These are phyloP conservation scores for Penstemon barbatus DNA, from an alignment of 257 asterid species.

Conservation along the genomic window DNA sequence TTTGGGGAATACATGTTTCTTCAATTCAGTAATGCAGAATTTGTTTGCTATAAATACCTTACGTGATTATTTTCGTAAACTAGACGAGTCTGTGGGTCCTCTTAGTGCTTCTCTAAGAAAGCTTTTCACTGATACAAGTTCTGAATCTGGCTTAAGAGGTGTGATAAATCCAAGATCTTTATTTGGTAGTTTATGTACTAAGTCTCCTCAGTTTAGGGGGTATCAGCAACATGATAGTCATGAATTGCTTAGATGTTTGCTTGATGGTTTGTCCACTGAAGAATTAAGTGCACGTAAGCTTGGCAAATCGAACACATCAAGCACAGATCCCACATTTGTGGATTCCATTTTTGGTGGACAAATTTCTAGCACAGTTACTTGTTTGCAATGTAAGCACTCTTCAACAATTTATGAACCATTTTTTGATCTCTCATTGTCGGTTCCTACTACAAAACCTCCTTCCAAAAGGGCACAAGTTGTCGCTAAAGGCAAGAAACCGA, in stretches of 20 bases:
- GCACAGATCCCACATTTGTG: slow-evolving; percentile 51
- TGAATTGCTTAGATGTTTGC: slow-evolving; percentile 83
- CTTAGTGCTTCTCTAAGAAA: slow-evolving; percentile 65
- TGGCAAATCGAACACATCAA: slow-evolving; percentile 34
- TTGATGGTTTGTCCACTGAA: slow-evolving; percentile 75
- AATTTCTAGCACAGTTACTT: slow-evolving; percentile 73
- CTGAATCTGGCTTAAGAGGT: slow-evolving; percentile 48
- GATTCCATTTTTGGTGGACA: slow-evolving; percentile 84
- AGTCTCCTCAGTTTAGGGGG: slow-evolving; percentile 89
- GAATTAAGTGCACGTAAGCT: slow-evolving; percentile 57
- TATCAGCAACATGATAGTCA: slow-evolving; percentile 96
- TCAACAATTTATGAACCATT: slow-evolving; percentile 77
- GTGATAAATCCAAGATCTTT: slow-evolving; percentile 69
- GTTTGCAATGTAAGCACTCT: slow-evolving; percentile 81
- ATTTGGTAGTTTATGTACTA: slow-evolving; percentile 69
- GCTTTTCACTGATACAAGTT: slow-evolving; percentile 54
- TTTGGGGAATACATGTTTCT: slow-evolving; percentile 96
- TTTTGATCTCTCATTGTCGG: slow-evolving; percentile 85
- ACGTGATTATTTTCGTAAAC: slow-evolving; percentile 51
- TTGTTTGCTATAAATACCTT: slow-evolving; percentile 59
- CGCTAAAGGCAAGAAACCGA: slow-evolving; percentile 64
- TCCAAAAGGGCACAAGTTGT: slow-evolving; percentile 46
- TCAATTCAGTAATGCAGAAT: slow-evolving; percentile 82
- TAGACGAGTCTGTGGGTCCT: slow-evolving; percentile 70
- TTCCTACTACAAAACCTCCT: slow-evolving; percentile 79